These are phyloP conservation scores for Phytophthora cryptogea DNA, from an alignment of 352 stramenopile species.

Conservation along the genomic window DNA sequence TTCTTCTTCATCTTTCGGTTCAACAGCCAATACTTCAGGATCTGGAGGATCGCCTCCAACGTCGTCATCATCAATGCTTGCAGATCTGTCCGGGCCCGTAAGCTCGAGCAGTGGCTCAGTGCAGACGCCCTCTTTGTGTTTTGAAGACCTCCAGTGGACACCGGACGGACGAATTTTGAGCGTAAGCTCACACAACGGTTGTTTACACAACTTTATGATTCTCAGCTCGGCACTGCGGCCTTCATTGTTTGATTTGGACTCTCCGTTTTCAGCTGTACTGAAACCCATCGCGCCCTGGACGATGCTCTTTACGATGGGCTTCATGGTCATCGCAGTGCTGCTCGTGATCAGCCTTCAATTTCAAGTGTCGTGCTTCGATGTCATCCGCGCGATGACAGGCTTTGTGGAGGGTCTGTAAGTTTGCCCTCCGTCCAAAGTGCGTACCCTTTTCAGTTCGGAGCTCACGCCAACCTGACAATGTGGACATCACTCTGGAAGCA, in stretches of 20 bases:
- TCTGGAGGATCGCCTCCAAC: constrained; percentile 16
- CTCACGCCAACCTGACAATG: background rate
- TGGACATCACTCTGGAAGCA: background rate
- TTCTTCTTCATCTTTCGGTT: constrained; percentile 18
- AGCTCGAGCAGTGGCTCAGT: constrained; percentile 26
- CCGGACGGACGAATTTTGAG: constrained; percentile 91
- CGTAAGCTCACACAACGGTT: constrained; percentile 80
- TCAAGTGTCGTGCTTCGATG: constrained; percentile 51
- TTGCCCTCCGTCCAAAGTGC: too few relatives aligned
- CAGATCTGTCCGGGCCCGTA: constrained; percentile 28
- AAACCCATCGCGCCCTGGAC: constrained; percentile 68
- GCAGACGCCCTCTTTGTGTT: constrained; percentile 45
- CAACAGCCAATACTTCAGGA: constrained; percentile 9
- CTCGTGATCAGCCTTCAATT: constrained; percentile 56
- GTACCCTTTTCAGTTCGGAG: background rate
- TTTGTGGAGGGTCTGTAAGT: constrained; percentile 54
- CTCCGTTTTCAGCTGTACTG: constrained; percentile 56
- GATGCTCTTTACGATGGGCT: constrained; percentile 64
- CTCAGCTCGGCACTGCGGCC: constrained; percentile 63
- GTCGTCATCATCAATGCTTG: constrained; percentile 29
- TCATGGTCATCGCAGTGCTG: constrained; percentile 51
- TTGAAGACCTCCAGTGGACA: constrained; percentile 87
- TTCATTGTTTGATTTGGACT: constrained; percentile 65
- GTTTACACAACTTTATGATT: constrained; percentile 92
- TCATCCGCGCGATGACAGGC: constrained; percentile 65